Percentiles rank a stretch among this genome's conserved stretches.
phyloP scores from a whole-genome alignment of 2,329 filamentous ascomycete species.

The Colletotrichum sp. region DNA sequence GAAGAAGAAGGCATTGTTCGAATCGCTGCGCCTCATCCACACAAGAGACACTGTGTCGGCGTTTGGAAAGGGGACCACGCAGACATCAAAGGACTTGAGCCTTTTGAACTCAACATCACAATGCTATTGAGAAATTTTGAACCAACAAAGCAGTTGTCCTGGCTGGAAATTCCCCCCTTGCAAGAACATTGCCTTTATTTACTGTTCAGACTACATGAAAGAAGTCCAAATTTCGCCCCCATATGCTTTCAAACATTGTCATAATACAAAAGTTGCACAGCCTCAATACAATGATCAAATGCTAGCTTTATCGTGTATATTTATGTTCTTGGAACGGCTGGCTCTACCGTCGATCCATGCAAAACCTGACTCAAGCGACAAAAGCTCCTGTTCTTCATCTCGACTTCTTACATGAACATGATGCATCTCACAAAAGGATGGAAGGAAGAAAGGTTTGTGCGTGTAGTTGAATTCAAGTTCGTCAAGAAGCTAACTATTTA shows the following conservation, averaged over 20 bases:
- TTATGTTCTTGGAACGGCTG: not conserved
- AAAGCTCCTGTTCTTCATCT: not conserved
- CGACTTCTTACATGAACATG: not conserved
- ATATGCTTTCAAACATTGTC: not conserved
- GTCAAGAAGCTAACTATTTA: not conserved
- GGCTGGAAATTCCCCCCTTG: not conserved
- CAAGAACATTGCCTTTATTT: not conserved
- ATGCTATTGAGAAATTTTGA: not conserved
- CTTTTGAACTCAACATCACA: not conserved
- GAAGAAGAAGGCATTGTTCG: not conserved
- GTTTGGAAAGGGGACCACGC: not conserved
- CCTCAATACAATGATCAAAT: not conserved
- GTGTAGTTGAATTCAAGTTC: not conserved
- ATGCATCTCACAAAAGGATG: not conserved
- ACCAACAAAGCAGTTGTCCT: not conserved
- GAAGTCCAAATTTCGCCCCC: too few species aligned
- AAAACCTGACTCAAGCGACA: not conserved
- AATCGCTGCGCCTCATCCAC: not conserved
- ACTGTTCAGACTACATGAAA: not conserved
- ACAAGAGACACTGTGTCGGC: not conserved
- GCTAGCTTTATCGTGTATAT: not conserved
- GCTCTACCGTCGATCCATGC: not conserved
- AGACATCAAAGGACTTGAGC: not conserved
- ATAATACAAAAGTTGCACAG: not conserved
- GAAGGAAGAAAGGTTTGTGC: not conserved